Evolutionary conservation across 2,329 filamentous ascomycete genomes (phyloP).

Genomic region (Purpureocillium takamizusanense): DNA sequence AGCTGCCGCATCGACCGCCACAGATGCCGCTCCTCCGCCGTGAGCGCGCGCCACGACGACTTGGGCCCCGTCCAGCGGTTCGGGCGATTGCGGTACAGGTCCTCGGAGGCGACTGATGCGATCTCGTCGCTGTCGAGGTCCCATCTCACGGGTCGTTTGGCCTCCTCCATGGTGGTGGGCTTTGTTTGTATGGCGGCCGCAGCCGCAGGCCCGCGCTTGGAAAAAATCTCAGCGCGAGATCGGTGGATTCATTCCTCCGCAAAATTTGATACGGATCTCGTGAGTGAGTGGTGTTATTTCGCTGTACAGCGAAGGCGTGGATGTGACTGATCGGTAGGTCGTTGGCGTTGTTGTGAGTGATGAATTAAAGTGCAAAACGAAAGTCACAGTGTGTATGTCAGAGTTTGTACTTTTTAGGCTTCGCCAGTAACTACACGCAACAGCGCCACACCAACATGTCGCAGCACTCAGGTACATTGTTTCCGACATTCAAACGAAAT

Average conservation of each 20-base stretch:
- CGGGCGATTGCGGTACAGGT: slow-evolving; percentile 42
- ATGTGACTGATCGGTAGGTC: no score
- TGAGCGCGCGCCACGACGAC: slow-evolving; percentile 58
- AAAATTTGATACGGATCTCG: no score
- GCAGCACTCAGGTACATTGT: neutral
- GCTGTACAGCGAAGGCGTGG: no score
- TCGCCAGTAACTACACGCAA: no score
- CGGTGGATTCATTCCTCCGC: no score
- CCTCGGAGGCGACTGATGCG: slow-evolving; percentile 36
- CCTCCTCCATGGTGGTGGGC: slow-evolving; percentile 2
- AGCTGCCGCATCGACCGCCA: slow-evolving; percentile 54
- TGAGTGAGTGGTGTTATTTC: no score
- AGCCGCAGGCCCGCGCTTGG: no score
- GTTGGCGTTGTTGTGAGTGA: no score
- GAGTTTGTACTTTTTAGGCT: no score
- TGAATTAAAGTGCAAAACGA: no score
- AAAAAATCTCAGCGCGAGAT: neutral
- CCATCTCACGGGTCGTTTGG: slow-evolving; percentile 16
- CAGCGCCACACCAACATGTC: neutral
- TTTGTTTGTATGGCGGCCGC: no score
- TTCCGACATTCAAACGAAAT: neutral
- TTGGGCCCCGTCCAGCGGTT: slow-evolving; percentile 65
- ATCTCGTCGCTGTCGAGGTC: slow-evolving; percentile 38
- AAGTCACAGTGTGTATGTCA: no score
- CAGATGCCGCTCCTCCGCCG: slow-evolving; percentile 52